Evolutionary conservation across 2,329 filamentous ascomycete genomes (phyloP).

Genomic region (Blastomyces silverae): DNA sequence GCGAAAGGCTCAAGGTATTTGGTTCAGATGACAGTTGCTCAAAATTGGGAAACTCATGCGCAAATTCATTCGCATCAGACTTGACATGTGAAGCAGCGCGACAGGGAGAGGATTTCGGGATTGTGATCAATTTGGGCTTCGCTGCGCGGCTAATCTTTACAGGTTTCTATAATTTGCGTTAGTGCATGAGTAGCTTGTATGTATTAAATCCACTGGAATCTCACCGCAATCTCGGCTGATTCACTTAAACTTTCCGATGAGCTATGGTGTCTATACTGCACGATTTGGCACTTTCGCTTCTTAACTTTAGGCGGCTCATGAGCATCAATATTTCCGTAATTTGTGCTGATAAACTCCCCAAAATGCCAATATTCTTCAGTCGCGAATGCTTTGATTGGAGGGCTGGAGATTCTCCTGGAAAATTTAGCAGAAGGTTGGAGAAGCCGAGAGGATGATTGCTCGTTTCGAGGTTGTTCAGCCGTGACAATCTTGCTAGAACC

Average conservation of each 20-base stretch:
- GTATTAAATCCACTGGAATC: background rate
- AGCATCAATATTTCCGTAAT: background rate
- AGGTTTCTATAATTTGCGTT: conserved; percentile 1
- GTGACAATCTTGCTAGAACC: background rate
- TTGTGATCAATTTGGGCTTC: conserved; percentile 7
- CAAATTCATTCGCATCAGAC: background rate
- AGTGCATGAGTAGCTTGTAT: background rate
- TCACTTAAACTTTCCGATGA: background rate
- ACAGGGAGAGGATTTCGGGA: background rate
- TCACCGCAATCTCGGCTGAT: conserved; percentile 5
- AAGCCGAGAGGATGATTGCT: background rate
- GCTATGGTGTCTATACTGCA: conserved; percentile 1
- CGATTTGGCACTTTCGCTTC: conserved; percentile 8
- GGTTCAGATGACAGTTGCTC: background rate
- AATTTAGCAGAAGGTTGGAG: background rate
- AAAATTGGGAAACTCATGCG: background rate
- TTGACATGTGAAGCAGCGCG: background rate
- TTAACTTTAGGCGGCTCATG: background rate
- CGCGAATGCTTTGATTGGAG: background rate
- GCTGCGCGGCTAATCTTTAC: background rate
- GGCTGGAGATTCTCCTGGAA: background rate
- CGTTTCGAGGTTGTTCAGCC: background rate
- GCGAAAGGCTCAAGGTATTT: background rate
- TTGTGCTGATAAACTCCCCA: conserved; percentile 8
- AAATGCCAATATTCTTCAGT: conserved; percentile 7